A percentile compares a stretch with the other conserved stretches of the same genome.
Conservation (phyloP, 2,329 filamentous ascomycete species). For the Calonectria honghensis region DNA sequence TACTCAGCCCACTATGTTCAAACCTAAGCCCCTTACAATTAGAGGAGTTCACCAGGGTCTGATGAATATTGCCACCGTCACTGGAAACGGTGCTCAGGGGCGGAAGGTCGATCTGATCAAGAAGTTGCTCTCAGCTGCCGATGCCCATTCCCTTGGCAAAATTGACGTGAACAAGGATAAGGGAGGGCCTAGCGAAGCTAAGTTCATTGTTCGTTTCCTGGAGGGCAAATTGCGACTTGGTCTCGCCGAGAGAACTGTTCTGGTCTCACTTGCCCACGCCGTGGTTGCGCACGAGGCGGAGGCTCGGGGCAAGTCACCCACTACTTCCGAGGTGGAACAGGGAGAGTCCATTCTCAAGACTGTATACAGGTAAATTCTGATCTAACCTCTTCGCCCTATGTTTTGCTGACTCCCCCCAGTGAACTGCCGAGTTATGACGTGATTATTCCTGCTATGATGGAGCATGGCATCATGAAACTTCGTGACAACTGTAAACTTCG, state of each 20-base stretch:
- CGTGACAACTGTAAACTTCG: conserved; percentile 91
- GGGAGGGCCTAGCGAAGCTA: conserved; percentile 94
- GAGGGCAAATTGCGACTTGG: conserved; percentile 96
- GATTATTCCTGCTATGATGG: conserved; percentile 91
- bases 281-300: conserved; percentile 88
- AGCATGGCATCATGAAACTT: conserved; percentile 89
- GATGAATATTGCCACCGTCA: conserved; percentile 89
- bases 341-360: conserved; percentile 92
- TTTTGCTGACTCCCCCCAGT: conserved; percentile 70
- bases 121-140: conserved; percentile 93
- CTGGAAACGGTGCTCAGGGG: conserved; percentile 90
- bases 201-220: conserved; percentile 93
- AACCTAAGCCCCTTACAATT: conserved; percentile 92
- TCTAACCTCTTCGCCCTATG: not conserved
- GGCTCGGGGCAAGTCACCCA: conserved; percentile 81
- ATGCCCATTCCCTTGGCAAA: conserved; percentile 83
- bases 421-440: conserved; percentile 96
- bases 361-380: conserved; percentile 83
- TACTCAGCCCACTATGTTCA: conserved; percentile 98
- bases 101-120: conserved; percentile 97
- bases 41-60: conserved; percentile 90
- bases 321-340: conserved; percentile 84
- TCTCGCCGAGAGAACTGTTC: conserved; percentile 92
- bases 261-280: conserved; percentile 92
- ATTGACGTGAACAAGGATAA: conserved; percentile 95